These are phyloP conservation scores for Fusarium guadeloupense DNA, from an alignment of 2,329 filamentous ascomycete species.

Conservation along the genomic window DNA sequence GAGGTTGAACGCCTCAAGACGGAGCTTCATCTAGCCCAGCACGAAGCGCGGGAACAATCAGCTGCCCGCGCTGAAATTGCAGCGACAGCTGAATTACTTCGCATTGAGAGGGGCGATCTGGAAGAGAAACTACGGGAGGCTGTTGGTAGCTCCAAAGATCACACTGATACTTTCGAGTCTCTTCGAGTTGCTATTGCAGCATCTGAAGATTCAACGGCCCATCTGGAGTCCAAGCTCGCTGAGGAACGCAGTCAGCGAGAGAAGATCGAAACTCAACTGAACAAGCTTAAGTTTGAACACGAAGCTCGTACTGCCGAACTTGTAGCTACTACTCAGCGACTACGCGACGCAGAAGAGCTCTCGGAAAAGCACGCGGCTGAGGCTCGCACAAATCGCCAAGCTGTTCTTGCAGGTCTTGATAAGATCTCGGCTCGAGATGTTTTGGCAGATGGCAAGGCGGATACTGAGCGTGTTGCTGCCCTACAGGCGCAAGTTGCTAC, in stretches of 20 bases:
- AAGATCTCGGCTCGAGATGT: constrained; percentile 70
- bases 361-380: constrained; percentile 88
- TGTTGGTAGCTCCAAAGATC: constrained; percentile 72
- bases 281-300: constrained; percentile 81
- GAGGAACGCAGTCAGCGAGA: constrained; percentile 84
- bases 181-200: constrained; percentile 81
- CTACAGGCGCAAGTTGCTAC: constrained; percentile 82
- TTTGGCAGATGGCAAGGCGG: constrained; percentile 56
- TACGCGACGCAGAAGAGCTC: constrained; percentile 88
- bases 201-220: constrained; percentile 77
- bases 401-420: constrained; percentile 83
- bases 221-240: constrained; percentile 82
- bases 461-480: constrained; percentile 73
- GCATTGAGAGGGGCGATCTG: constrained; percentile 86
- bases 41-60: constrained; percentile 80
- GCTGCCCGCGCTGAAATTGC: constrained; percentile 80
- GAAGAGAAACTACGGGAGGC: constrained; percentile 74
- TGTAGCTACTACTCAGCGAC: constrained; percentile 74
- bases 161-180: constrained; percentile 75
- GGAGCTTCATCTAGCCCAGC: constrained; percentile 83
- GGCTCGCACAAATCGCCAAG: constrained; percentile 83
- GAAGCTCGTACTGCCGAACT: constrained; percentile 83
- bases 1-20: constrained; percentile 88
- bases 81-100: constrained; percentile 77
- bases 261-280: constrained; percentile 77